These are phyloP conservation scores for Penicillium waksmanii DNA, from an alignment of 495 filamentous ascomycete species.

Conservation along the genomic window DNA sequence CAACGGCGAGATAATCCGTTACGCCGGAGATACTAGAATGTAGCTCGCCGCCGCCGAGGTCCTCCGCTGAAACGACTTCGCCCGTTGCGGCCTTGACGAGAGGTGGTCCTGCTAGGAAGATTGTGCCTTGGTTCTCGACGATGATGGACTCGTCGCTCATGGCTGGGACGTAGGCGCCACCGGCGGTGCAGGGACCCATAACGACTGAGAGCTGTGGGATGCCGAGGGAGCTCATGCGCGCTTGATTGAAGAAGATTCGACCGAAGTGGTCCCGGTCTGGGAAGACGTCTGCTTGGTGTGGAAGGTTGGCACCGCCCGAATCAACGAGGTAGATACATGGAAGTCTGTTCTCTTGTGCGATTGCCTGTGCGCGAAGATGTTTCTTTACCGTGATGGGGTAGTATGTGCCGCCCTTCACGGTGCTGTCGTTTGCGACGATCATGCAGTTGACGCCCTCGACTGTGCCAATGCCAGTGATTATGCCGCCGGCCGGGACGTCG, in stretches of 20 bases:
- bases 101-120: slow-evolving; percentile 94
- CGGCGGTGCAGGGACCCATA: slow-evolving; percentile 97
- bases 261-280: slow-evolving; percentile 95
- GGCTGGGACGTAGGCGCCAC: slow-evolving; percentile 92
- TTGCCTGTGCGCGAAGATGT: slow-evolving; percentile 88
- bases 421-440: slow-evolving; percentile 96
- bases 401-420: slow-evolving; percentile 98
- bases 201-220: slow-evolving; percentile 96
- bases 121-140: slow-evolving; percentile 90
- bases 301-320: slow-evolving; percentile 93
- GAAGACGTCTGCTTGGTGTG: slow-evolving; percentile 95
- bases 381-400: slow-evolving; percentile 99
- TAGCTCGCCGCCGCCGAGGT: slow-evolving; percentile 89
- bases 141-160: slow-evolving; percentile 99
- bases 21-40: slow-evolving; percentile 93
- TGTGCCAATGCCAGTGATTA: slow-evolving; percentile 90
- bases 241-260: slow-evolving; percentile 98
- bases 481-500: slow-evolving; percentile 84
- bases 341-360: slow-evolving; percentile 84
- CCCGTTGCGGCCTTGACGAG: slow-evolving; percentile 97
- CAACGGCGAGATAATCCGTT: slow-evolving; percentile 92
- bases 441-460: slow-evolving; percentile 91
- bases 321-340: slow-evolving; percentile 97
- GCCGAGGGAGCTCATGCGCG: slow-evolving; percentile 75
- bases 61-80: slow-evolving; percentile 89